Base-by-base conservation (phyloP, 768 basidiomycete genomes). In the Dendrothele bispora region DNA sequence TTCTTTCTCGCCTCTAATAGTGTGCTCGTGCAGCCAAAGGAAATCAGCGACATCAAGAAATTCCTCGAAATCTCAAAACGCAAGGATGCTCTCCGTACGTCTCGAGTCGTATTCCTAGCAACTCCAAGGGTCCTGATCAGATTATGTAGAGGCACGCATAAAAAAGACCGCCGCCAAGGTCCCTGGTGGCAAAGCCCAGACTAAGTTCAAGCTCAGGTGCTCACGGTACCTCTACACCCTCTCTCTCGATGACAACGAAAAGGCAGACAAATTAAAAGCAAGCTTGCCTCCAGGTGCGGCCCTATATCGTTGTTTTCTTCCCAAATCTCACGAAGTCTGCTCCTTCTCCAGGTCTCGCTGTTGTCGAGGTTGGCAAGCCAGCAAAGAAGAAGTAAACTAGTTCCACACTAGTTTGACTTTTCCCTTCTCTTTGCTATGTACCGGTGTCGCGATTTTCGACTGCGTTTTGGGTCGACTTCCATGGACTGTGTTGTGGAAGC, bases 151-250 rank as follows among this genome's bases (percentile, higher is more conserved):
- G 80, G 93, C 91, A 51, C 91, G 93, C 72, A 97, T 98, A 83
- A 98, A 98, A 79, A 97, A 95, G 79, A 87, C 86, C 52, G 77
- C 81, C 50, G 73, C 88, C 30, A 82, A 78, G 67, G 69, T 76
- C 25, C 66, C 83, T 27, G 78, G 79, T 41, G 86, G 82, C 60
- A 91, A 91, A 75, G 76, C 78, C 28, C 78, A 83, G 72, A 95
- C 90, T 65, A 99, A 98, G 77, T 98, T 98, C 85, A 99, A 99
- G 82, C 84, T 99, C 66, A 83, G 97, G 68, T 98, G 95, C 78
- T 88, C 90, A 51, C 82, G 90, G 68, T 94, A 94, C 71, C 86
- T 95, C 52, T 99, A 99, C 86, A 98, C 97, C n/a, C 83, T 98
- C 55, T 82, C 85, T 52, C 70, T 98, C 66, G 88, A 93, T 67